phyloP scores from a whole-genome alignment of 2,329 filamentous ascomycete species.

The Aspergillus ochraceoroseus region DNA sequence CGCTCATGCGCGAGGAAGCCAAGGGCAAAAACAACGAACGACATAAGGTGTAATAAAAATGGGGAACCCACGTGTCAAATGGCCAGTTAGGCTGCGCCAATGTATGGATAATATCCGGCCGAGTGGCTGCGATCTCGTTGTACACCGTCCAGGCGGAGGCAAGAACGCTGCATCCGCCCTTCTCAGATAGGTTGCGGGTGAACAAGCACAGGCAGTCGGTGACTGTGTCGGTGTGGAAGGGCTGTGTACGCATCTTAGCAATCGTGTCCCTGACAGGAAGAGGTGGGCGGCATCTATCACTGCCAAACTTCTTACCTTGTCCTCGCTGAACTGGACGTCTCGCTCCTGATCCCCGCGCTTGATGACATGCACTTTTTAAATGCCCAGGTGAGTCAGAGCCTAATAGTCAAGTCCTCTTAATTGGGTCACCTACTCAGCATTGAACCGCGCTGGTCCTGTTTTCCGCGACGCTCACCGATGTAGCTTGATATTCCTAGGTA shows the following conservation, averaged over 20 bases:
- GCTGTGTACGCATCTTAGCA: constrained; percentile 7
- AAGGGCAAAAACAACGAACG: too few species aligned
- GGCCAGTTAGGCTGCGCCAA: constrained; percentile 11
- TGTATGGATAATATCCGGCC: constrained; percentile 13
- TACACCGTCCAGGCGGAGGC: constrained; percentile 15
- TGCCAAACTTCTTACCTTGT: constrained; percentile 6
- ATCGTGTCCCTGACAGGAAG: neutral
- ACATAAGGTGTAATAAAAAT: too few species aligned
- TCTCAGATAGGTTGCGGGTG: constrained; percentile 10
- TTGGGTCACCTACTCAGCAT: constrained; percentile 11
- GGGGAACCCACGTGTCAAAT: constrained; percentile 13
- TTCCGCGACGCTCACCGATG: constrained; percentile 12
- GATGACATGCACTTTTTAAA: constrained; percentile 13
- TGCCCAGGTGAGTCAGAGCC: neutral
- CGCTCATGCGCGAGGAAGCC: too few species aligned
- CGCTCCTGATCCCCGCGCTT: constrained; percentile 10
- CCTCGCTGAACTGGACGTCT: constrained; percentile 11
- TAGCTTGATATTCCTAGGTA: constrained; percentile 15
- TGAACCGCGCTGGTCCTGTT: constrained; percentile 13
- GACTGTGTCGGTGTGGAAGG: constrained; percentile 15
- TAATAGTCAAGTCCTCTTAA: neutral
- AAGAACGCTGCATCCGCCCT: constrained; percentile 13
- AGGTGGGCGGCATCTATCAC: neutral
- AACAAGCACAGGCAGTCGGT: constrained; percentile 15
- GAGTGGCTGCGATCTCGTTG: constrained; percentile 15